Conservation (phyloP, 495 filamentous ascomycete species). For the Bathelium albidoporum region DNA sequence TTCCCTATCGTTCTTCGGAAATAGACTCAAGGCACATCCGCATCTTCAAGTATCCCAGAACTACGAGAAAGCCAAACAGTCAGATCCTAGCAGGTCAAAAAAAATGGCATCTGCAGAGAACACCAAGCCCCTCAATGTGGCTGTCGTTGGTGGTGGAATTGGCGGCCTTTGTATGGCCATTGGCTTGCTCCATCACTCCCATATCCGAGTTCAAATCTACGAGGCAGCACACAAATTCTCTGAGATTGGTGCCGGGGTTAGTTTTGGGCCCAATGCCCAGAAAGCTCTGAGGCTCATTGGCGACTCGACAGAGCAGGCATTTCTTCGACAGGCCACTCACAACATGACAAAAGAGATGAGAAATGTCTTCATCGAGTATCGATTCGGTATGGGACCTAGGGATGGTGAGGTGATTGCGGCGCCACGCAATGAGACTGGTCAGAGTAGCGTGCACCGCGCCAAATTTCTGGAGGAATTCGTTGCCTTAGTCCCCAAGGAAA, state of each 20-base stretch:
- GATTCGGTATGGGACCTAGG: slow-evolving; percentile 10
- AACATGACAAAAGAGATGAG: slow-evolving; percentile 11
- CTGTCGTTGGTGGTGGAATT: slow-evolving; percentile 17
- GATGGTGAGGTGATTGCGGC: slow-evolving; percentile 14
- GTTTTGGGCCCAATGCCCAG: slow-evolving; percentile 17
- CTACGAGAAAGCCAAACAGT: no score
- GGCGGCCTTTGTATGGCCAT: slow-evolving; percentile 14
- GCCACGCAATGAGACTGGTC: slow-evolving; percentile 14
- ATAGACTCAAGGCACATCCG: no score
- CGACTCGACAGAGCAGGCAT: slow-evolving; percentile 12
- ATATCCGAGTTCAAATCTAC: slow-evolving; percentile 18
- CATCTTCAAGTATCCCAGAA: no score
- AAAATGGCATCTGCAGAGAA: not conserved
- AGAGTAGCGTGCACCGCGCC: slow-evolving; percentile 10
- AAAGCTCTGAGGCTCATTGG: slow-evolving; percentile 13
- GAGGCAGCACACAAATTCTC: slow-evolving; percentile 14
- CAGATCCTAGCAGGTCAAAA: not conserved
- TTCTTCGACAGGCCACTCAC: slow-evolving; percentile 11
- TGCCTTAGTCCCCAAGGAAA: slow-evolving; percentile 12
- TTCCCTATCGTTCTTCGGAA: no score
- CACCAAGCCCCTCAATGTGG: slow-evolving; percentile 10
- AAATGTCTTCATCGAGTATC: slow-evolving; percentile 14
- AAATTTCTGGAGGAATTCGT: slow-evolving; percentile 17
- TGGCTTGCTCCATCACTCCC: slow-evolving; percentile 12
- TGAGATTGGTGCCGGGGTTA: slow-evolving; percentile 18